Conservation (phyloP, 306 rosid genomes). For the Dalbergia cochinchinensis region DNA sequence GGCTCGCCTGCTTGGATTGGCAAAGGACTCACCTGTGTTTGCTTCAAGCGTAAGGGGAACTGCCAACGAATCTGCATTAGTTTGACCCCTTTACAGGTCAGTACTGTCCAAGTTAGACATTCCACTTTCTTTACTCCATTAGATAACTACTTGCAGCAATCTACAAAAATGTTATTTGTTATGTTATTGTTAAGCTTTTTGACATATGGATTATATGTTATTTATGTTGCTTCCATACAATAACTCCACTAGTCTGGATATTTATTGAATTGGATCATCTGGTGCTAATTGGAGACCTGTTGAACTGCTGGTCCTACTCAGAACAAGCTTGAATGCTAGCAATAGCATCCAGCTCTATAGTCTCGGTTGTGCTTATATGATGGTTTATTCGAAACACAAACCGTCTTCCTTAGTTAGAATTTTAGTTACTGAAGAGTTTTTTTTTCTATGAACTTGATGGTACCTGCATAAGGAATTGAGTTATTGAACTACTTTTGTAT, state of each 20-base stretch:
- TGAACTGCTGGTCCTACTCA: constrained; percentile 3
- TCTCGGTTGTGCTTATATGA: not conserved
- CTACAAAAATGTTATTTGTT: not conserved
- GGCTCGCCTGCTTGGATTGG: constrained; percentile 82
- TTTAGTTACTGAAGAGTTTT: not conserved
- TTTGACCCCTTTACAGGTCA: constrained; percentile 82
- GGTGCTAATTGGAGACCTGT: not conserved
- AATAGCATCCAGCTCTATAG: not conserved
- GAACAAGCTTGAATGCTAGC: not conserved
- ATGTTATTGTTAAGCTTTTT: not conserved
- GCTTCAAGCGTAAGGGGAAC: constrained; percentile 86
- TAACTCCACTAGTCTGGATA: not conserved
- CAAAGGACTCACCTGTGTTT: constrained; percentile 86
- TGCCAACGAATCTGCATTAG: constrained; percentile 66
- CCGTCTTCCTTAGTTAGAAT: not conserved
- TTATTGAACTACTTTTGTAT: not conserved
- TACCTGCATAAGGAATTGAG: not conserved
- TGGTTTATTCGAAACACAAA: constrained; percentile 4
- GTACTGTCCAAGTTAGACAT: constrained; percentile 16
- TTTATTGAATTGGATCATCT: not conserved
- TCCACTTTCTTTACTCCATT: not conserved
- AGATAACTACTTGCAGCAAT: not conserved
- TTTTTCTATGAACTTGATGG: constrained; percentile 12
- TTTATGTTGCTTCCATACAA: not conserved
- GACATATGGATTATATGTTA: not conserved